A percentile compares a stretch with the other conserved stretches of the same genome.
phyloP scores from a whole-genome alignment of 345 rosid genomes.

The Streptanthus diversifolius region DNA sequence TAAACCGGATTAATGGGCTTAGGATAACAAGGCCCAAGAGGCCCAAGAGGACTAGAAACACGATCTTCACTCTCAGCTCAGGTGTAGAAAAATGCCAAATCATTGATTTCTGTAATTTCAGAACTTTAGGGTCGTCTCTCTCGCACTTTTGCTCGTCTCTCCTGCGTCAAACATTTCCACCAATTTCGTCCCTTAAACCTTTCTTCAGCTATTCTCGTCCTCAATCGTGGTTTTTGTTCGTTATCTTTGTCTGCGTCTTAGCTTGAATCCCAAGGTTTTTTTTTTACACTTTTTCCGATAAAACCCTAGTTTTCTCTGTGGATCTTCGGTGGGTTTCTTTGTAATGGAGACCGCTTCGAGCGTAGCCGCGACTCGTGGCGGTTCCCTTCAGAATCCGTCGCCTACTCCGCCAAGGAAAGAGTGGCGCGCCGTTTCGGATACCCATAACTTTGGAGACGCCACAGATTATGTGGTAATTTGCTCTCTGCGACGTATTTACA shows the following conservation, averaged over 20 bases:
- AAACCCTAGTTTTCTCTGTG: constrained; percentile 33
- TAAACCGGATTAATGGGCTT: neutral
- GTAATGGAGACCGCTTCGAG: constrained; percentile 75
- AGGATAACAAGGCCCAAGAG: neutral
- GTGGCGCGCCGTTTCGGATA: constrained; percentile 94
- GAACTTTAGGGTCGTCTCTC: constrained; percentile 14
- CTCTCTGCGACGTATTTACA: neutral
- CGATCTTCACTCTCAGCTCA: neutral
- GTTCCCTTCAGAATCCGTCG: constrained; percentile 57
- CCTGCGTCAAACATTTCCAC: constrained; percentile 26
- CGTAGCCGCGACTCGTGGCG: constrained; percentile 59
- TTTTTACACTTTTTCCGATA: neutral
- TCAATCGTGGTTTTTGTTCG: neutral
- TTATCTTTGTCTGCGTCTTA: neutral
- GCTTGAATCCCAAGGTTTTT: constrained; percentile 35
- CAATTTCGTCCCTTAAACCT: constrained; percentile 14
- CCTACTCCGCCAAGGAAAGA: constrained; percentile 57
- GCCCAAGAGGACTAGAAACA: neutral
- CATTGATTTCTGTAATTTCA: constrained; percentile 20
- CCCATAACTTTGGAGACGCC: constrained; percentile 51
- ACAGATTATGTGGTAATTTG: constrained; percentile 52
- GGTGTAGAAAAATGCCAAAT: constrained; percentile 26
- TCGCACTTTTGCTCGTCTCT: constrained; percentile 13
- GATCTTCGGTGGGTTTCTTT: constrained; percentile 23
- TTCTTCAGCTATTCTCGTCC: neutral